Evolutionary conservation across 2,329 filamentous ascomycete species (phyloP).

Genomic region (Cercospora sojina): DNA sequence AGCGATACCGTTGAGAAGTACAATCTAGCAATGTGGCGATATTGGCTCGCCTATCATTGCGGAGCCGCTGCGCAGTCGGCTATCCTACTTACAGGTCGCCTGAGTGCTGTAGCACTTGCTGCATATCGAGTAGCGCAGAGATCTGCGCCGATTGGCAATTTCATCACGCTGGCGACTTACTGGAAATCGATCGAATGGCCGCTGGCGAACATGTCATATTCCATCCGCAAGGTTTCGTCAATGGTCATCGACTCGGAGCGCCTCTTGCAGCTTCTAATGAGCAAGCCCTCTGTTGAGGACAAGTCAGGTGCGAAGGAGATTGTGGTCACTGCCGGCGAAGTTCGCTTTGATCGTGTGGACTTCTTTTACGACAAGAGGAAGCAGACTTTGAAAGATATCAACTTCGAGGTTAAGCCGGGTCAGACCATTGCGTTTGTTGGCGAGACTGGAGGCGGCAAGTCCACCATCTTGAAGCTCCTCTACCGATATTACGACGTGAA

Average conservation of each 20-base stretch:
- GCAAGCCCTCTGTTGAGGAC: constrained; percentile 57
- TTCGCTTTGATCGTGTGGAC: constrained; percentile 55
- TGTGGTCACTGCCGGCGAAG: constrained; percentile 47
- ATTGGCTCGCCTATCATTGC: constrained; percentile 35
- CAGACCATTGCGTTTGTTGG: constrained; percentile 62
- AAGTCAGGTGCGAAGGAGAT: constrained; percentile 49
- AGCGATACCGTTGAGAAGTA: constrained; percentile 41
- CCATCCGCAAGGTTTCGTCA: constrained; percentile 50
- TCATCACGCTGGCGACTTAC: constrained; percentile 65
- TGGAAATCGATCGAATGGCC: constrained; percentile 55
- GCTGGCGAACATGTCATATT: constrained; percentile 52
- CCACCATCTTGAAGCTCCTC: constrained; percentile 61
- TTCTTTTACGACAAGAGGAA: constrained; percentile 59
- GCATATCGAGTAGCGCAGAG: constrained; percentile 54
- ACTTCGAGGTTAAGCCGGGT: constrained; percentile 52
- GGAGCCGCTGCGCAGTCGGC: constrained; percentile 47
- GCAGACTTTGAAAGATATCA: constrained; percentile 51
- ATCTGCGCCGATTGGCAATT: constrained; percentile 55
- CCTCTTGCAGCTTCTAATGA: constrained; percentile 57
- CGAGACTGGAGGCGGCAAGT: constrained; percentile 63
- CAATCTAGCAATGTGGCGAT: constrained; percentile 34
- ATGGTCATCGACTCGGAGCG: constrained; percentile 66
- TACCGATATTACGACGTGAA: constrained; percentile 61
- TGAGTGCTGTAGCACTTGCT: constrained; percentile 53
- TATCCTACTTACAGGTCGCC: constrained; percentile 51